phyloP scores from a whole-genome alignment of 2,329 filamentous ascomycete species.

The Monilinia polystroma region DNA sequence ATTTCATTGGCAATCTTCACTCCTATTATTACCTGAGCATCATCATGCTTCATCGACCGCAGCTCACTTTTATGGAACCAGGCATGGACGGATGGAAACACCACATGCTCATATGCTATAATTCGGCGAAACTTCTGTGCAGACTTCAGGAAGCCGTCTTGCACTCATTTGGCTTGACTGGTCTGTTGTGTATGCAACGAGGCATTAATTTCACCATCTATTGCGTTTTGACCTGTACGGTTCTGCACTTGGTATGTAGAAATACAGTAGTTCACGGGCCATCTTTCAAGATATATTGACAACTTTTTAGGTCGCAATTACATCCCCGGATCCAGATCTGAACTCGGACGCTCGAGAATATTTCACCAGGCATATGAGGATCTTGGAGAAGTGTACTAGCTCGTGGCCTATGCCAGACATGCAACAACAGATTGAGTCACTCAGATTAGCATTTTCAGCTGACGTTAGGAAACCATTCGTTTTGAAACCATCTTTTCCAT shows the following conservation, averaged over 20 bases:
- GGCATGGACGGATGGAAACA: slow-evolving; percentile 78
- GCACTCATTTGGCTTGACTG: slow-evolving; percentile 72
- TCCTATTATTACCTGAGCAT: slow-evolving; percentile 83
- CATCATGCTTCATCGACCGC: slow-evolving; percentile 84
- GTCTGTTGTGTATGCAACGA: slow-evolving; percentile 86
- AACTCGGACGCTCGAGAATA: slow-evolving; percentile 82
- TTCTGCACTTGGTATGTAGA: slow-evolving; percentile 80
- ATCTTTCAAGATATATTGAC: slow-evolving; percentile 24
- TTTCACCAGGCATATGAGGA: slow-evolving; percentile 90
- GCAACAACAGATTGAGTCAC: slow-evolving; percentile 82
- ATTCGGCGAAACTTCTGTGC: slow-evolving; percentile 80
- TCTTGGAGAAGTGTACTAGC: slow-evolving; percentile 79
- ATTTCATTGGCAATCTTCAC: slow-evolving; percentile 86
- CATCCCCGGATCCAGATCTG: slow-evolving; percentile 86
- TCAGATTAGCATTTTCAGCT: slow-evolving; percentile 88
- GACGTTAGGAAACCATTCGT: slow-evolving; percentile 83
- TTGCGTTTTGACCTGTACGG: slow-evolving; percentile 83
- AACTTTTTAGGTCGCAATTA: slow-evolving; percentile 72
- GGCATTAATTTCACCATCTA: slow-evolving; percentile 98
- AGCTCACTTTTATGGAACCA: slow-evolving; percentile 75
- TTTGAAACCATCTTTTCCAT: slow-evolving; percentile 82
- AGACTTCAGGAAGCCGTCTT: slow-evolving; percentile 82
- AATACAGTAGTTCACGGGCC: neutral
- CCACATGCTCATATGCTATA: slow-evolving; percentile 83
- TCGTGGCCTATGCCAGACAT: slow-evolving; percentile 89